Base-by-base conservation (phyloP, 192 early-diverging fungal genomes). In the Cetraspora pellucida region DNA sequence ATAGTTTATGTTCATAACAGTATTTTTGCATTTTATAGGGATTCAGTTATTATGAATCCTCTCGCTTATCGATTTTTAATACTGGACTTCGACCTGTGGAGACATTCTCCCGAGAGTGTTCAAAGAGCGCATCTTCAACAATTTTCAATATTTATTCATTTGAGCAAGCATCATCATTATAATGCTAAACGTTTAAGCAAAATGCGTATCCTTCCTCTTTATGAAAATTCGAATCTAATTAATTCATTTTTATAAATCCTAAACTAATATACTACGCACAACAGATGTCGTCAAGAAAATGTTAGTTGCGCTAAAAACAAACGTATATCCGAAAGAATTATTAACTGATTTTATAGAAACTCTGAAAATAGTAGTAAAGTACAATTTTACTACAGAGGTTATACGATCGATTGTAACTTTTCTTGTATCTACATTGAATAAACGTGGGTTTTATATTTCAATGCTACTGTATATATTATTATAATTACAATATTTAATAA, bases 11-110 rank as follows among this genome's bases (percentile, higher is more conserved):
- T 72, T 54, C 49, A 76, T n/a, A n/a, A 17, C 23, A 49, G 23
- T 11, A 27, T 14, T 2, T n/a, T 60, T 30, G 3, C 19, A 16
- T 52, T 9, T 54, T 54, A 4, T 71, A 89, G 88, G 6, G 88
- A 91, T 58, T 88, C 91, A 23, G 85, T 90, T 1, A 87, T 92
- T 37, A 85, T 82, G 3, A 92, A 92, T 77, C 85, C 88, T 17
- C 80, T 87, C 49, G 91, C 90, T 1, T 90, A 89, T 74, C 78
- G 88, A 14, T 86, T 83, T 50, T 59, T 93, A 8, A 85, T 91
- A 74, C 71, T 93, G 67, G 89, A 93, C 44, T 85, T 92, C 80
- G 91, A 92, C 63, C 79, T 93, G 6, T 93, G 91, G 91, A 82
- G 84, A 66, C 84, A 82, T 69, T 83, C 89, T 10, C 78, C 77